phyloP scores from a whole-genome alignment of 2,329 filamentous ascomycete genomes.

The Annulohypoxylon truncatum region DNA sequence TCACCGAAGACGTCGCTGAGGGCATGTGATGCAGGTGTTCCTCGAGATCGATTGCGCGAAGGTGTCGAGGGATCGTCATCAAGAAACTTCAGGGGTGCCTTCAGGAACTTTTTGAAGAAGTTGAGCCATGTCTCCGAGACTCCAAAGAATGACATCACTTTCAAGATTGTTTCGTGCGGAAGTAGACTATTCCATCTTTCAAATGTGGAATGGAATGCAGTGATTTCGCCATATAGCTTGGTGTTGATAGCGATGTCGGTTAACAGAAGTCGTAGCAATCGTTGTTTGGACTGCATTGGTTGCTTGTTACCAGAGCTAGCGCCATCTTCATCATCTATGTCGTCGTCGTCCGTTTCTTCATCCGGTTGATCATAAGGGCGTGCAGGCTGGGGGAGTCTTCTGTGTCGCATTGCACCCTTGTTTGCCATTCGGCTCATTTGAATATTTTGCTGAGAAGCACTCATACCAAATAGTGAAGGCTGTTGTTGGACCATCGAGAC shows the following conservation, averaged over 20 bases:
- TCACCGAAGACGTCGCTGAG: conserved; percentile 72
- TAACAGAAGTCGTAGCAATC: conserved; percentile 60
- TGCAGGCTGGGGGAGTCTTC: neutral
- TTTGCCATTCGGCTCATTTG: too few relatives aligned
- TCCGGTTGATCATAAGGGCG: neutral
- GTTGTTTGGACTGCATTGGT: conserved; percentile 59
- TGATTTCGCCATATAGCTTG: conserved; percentile 58
- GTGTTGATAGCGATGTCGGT: conserved; percentile 61
- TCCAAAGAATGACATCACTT: conserved; percentile 68
- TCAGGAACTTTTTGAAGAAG: conserved; percentile 70
- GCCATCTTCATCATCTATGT: conserved; percentile 25
- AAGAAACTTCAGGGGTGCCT: conserved; percentile 68
- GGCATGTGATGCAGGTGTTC: conserved; percentile 69
- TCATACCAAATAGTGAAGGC: too few relatives aligned
- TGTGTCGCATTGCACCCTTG: neutral
- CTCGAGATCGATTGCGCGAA: conserved; percentile 62
- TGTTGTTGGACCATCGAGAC: neutral
- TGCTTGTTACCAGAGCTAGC: conserved; percentile 43
- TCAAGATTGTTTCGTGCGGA: conserved; percentile 68
- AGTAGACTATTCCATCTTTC: conserved; percentile 57
- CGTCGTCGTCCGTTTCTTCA: conserved; percentile 11
- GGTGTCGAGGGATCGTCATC: conserved; percentile 62
- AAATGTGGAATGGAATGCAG: conserved; percentile 61
- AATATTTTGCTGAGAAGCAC: neutral
- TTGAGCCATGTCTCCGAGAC: conserved; percentile 65